Conservation (phyloP, 371 early-diverging fungal genomes). For the Dichotomocladium elegans region DNA sequence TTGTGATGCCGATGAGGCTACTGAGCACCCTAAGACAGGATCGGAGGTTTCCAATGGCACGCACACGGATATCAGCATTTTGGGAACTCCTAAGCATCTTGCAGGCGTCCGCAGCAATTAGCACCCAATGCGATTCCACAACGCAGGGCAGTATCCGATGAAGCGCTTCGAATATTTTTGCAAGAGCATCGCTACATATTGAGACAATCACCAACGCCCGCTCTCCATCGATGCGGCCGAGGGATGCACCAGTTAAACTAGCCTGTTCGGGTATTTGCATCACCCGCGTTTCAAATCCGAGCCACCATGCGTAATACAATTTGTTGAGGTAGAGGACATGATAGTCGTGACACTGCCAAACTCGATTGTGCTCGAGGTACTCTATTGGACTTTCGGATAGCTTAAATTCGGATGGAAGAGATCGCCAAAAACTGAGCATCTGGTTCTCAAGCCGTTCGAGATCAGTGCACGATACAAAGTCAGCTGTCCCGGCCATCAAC, state of each 20-base stretch:
- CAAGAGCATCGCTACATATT: conserved; percentile 33
- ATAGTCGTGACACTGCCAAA: conserved; percentile 23
- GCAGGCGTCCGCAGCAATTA: conserved; percentile 31
- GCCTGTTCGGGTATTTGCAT: conserved; percentile 27
- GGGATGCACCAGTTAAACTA: conserved; percentile 17
- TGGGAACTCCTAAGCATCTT: conserved; percentile 17
- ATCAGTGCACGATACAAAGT: conserved; percentile 12
- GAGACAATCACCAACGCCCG: conserved; percentile 38
- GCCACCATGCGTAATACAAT: conserved; percentile 30
- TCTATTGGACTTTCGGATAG: conserved; percentile 28
- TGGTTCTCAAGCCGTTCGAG: conserved; percentile 29
- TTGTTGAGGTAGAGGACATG: conserved; percentile 31
- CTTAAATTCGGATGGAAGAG: conserved; percentile 18
- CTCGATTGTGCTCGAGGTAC: conserved; percentile 28
- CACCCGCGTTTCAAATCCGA: conserved; percentile 26
- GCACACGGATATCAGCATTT: conserved; percentile 23
- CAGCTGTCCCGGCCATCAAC: conserved; percentile 20
- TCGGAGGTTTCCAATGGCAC: conserved; percentile 22
- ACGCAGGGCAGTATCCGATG: conserved; percentile 24
- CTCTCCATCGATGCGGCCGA: conserved; percentile 29
- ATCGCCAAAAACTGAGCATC: conserved; percentile 29
- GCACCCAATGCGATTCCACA: conserved; percentile 35
- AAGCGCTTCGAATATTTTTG: conserved; percentile 27
- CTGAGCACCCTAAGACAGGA: conserved; percentile 16
- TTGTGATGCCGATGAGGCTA: neutral